Percentiles rank a stretch among this genome's conserved stretches.
phyloP scores from a whole-genome alignment of 1,284 basidiomycete genomes.

The Schizopora paradoxa region DNA sequence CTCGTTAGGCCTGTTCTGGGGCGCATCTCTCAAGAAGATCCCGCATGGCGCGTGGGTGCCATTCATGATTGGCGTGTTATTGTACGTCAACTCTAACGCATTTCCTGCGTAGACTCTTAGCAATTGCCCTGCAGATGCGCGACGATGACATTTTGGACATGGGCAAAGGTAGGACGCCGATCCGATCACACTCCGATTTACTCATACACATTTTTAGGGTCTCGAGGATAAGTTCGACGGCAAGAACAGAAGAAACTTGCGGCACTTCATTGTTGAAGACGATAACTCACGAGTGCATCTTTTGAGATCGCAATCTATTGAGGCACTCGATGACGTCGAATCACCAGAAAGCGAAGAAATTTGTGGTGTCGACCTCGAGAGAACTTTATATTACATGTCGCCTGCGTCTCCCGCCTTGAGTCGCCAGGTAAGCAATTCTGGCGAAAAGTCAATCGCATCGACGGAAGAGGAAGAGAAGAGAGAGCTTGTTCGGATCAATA shows the following conservation, averaged over 20 bases:
- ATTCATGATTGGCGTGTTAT: slow-evolving; percentile 45
- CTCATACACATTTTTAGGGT: slow-evolving; percentile 26
- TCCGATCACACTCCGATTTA: not conserved
- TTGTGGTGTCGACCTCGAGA: too few relatives aligned
- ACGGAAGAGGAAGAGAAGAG: slow-evolving; percentile 22
- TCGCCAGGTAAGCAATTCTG: not conserved
- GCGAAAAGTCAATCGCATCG: too few relatives aligned
- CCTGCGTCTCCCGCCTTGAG: not conserved
- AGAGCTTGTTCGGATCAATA: slow-evolving; percentile 42
- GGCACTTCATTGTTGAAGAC: slow-evolving; percentile 41
- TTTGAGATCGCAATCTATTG: slow-evolving; percentile 15
- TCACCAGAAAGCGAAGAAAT: too few relatives aligned
- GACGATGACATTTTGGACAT: slow-evolving; percentile 58
- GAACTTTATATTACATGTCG: slow-evolving; percentile 10
- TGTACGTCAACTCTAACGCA: slow-evolving; percentile 39
- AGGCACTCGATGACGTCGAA: slow-evolving; percentile 18
- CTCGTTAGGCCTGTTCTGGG: slow-evolving; percentile 63
- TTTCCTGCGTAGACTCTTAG: not conserved
- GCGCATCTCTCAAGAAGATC: slow-evolving; percentile 54
- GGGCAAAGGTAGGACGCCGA: slow-evolving; percentile 42
- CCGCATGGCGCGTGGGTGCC: slow-evolving; percentile 65
- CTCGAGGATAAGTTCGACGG: slow-evolving; percentile 59
- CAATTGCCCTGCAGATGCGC: too few relatives aligned
- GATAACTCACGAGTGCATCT: slow-evolving; percentile 3
- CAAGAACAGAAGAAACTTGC: slow-evolving; percentile 46